Conservation (phyloP, 805 yeast genomes). For the Ogataea henricii region DNA sequence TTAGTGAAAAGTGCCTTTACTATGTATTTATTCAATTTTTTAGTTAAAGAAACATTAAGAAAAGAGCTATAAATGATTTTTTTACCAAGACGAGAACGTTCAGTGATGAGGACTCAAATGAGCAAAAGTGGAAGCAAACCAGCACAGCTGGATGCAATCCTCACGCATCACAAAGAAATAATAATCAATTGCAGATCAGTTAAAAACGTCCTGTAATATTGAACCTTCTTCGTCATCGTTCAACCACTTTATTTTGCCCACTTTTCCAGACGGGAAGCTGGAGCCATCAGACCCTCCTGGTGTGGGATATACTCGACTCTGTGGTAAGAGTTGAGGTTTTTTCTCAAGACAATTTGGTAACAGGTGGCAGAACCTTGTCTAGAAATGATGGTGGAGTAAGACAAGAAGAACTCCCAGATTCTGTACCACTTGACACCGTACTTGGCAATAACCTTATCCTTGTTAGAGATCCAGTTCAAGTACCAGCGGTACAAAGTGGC, state of each 20-base stretch:
- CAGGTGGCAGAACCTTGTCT: conserved; percentile 95
- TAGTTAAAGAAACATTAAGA: too few relatives aligned
- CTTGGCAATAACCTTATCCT: conserved; percentile 71
- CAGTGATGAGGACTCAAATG: background rate
- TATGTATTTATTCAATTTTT: background rate
- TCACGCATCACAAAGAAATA: background rate
- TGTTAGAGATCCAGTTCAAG: conserved; percentile 88
- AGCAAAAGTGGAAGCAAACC: background rate
- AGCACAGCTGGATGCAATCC: conserved; percentile 5
- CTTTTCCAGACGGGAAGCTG: conserved; percentile 52
- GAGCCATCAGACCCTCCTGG: conserved; percentile 72
- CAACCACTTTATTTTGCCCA: conserved; percentile 50
- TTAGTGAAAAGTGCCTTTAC: background rate
- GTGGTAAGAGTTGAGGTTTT: conserved; percentile 82
- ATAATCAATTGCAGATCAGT: background rate
- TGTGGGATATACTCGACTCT: conserved; percentile 78
- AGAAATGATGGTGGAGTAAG: conserved; percentile 77
- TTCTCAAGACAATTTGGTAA: conserved; percentile 87
- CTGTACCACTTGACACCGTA: conserved; percentile 90
- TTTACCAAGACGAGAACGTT: background rate
- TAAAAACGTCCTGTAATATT: background rate
- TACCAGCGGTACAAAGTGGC: conserved; percentile 94
- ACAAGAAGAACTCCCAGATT: conserved; percentile 90
- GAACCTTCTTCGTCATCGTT: background rate
- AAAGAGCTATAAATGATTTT: background rate